Evolutionary conservation across 805 yeast species (phyloP).

Genomic region (Ogataea glucozyma): DNA sequence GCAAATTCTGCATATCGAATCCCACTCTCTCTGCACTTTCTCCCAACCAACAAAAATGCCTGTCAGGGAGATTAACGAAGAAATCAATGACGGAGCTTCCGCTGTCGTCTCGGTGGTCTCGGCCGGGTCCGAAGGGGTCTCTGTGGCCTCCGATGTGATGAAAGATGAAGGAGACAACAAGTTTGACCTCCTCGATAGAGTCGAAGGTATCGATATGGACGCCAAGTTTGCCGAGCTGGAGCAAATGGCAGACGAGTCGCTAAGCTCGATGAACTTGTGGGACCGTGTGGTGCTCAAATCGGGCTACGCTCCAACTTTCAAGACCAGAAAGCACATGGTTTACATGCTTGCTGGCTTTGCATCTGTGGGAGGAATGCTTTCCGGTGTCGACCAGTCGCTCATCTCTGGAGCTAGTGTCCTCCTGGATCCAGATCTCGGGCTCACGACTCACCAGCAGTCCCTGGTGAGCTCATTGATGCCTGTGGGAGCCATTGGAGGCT

Average conservation of each 20-base stretch:
- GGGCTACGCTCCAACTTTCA: slow-evolving; percentile 39
- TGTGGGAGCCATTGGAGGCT: slow-evolving; percentile 67
- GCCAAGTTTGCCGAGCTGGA: slow-evolving; percentile 39
- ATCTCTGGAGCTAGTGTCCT: slow-evolving; percentile 63
- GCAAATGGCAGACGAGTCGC: slow-evolving; percentile 33
- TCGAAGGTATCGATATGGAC: slow-evolving; percentile 37
- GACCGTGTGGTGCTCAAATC: slow-evolving; percentile 42
- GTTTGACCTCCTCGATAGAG: slow-evolving; percentile 31
- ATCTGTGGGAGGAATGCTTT: slow-evolving; percentile 62
- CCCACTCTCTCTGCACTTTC: neutral
- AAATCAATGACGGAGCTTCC: neutral
- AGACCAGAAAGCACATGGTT: slow-evolving; percentile 48
- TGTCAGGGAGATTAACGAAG: no score
- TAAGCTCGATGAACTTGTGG: slow-evolving; percentile 37
- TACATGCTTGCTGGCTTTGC: slow-evolving; percentile 56
- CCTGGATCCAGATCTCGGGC: slow-evolving; percentile 43
- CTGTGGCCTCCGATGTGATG: slow-evolving; percentile 18
- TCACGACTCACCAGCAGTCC: slow-evolving; percentile 47
- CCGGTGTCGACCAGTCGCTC: slow-evolving; percentile 68
- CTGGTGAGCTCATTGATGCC: slow-evolving; percentile 63
- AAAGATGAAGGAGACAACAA: slow-evolving; percentile 27
- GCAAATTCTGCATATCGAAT: neutral
- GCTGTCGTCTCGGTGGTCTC: neutral
- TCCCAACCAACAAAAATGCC: no score
- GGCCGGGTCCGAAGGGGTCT: neutral